Conservation (phyloP, 208 protist species). For the Histomonas meleagridis region DNA sequence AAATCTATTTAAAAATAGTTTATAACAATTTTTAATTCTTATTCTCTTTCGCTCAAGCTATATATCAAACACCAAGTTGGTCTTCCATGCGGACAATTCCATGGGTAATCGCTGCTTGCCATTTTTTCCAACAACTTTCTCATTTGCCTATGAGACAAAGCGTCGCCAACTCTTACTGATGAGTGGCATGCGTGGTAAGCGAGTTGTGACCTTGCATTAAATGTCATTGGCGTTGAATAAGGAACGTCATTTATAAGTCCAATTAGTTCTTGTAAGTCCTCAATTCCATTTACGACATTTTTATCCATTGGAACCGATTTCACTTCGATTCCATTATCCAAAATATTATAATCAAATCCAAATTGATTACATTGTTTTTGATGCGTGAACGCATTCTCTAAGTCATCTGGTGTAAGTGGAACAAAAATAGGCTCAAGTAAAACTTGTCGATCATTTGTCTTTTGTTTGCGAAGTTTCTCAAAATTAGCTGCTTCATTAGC, state of each 20-base stretch:
- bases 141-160: not conserved
- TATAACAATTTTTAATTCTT: too few relatives aligned
- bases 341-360: conserved; percentile 24
- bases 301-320: not conserved
- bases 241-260: not conserved
- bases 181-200: not conserved
- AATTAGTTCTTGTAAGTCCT: not conserved
- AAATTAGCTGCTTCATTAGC: not conserved
- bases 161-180: conserved; percentile 9
- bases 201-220: not conserved
- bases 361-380: not conserved
- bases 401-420: not conserved
- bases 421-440: not conserved
- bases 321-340: not conserved
- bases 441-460: not conserved
- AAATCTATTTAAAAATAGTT: too few relatives aligned
- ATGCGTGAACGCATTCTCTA: not conserved
- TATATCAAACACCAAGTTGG: not conserved
- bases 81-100: conserved; percentile 30
- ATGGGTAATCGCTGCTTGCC: not conserved
- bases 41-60: too few relatives aligned
- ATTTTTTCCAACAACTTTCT: not conserved
- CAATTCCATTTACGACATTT: not conserved
- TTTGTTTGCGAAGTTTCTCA: not conserved
- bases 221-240: not conserved